Conservation (phyloP, 192 early-diverging fungal species). For the Mortierella antarctica region DNA sequence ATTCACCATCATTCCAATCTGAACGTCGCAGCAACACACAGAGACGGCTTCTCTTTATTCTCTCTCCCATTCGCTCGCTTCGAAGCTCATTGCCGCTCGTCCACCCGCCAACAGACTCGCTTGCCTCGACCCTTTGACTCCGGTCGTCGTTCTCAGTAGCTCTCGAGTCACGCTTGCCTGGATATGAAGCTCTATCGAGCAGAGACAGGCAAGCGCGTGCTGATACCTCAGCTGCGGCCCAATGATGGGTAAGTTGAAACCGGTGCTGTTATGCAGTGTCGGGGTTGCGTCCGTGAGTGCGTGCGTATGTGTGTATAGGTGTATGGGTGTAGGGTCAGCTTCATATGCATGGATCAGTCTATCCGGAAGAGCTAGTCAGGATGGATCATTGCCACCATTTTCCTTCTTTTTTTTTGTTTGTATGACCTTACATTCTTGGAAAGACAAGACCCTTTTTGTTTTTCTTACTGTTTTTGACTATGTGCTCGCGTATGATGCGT, state of each 20-base stretch:
- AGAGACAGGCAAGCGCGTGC: slow-evolving; percentile 64
- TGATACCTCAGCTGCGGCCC: slow-evolving; percentile 52
- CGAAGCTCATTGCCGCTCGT: not conserved
- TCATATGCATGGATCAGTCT: too few species aligned
- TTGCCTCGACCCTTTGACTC: too few species aligned
- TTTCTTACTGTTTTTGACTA: too few species aligned
- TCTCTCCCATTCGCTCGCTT: not conserved
- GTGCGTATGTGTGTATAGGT: not conserved
- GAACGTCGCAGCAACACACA: not conserved
- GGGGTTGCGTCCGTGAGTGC: not conserved
- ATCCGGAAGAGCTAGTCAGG: too few species aligned
- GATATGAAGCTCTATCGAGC: slow-evolving; percentile 67
- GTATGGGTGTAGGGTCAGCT: too few species aligned
- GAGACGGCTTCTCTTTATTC: not conserved
- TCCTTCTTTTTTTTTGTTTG: not conserved
- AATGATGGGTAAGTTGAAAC: slow-evolving; percentile 46
- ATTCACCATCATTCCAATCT: not conserved
- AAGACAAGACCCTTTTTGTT: too few species aligned
- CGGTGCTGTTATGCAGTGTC: not conserved
- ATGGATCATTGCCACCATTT: slow-evolving; percentile 17
- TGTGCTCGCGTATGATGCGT: too few species aligned
- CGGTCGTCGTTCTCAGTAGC: not conserved
- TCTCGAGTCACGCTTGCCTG: slow-evolving; percentile 35
- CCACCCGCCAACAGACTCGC: not conserved
- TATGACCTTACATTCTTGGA: too few species aligned